Evolutionary conservation across 2,329 filamentous ascomycete genomes (phyloP).

Genomic region (Sphaceloma murrayae): DNA sequence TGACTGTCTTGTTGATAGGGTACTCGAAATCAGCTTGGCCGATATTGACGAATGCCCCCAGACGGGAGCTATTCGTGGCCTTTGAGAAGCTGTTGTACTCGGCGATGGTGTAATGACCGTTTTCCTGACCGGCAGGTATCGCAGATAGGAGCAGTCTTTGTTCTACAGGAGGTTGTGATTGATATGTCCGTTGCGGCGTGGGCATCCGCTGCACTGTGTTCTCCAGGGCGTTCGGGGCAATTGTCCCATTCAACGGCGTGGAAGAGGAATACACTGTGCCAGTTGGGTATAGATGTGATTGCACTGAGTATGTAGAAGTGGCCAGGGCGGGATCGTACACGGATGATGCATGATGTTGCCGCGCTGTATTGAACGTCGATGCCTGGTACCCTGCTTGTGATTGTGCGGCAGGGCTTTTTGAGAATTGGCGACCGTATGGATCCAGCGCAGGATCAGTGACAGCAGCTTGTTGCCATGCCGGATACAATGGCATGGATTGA

Average conservation of each 20-base stretch:
- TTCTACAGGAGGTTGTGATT: constrained; percentile 20
- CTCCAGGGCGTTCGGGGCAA: constrained; percentile 13
- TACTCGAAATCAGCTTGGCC: constrained; percentile 35
- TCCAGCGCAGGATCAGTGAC: constrained; percentile 17
- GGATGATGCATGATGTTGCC: constrained; percentile 14
- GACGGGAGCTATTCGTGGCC: constrained; percentile 35
- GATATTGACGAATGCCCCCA: constrained; percentile 38
- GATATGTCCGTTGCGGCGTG: not conserved
- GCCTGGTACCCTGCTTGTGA: constrained; percentile 18
- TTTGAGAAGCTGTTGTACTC: constrained; percentile 34
- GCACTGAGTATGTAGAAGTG: constrained; percentile 15
- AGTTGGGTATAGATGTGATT: constrained; percentile 16
- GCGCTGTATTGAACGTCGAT: constrained; percentile 20
- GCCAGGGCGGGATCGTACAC: constrained; percentile 18
- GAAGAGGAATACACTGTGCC: constrained; percentile 11
- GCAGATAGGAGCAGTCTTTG: constrained; percentile 23
- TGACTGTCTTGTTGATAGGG: constrained; percentile 31
- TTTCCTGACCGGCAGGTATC: constrained; percentile 24
- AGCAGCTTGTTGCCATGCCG: constrained; percentile 19
- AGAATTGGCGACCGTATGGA: constrained; percentile 22
- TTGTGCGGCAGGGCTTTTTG: constrained; percentile 20
- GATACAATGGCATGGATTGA: constrained; percentile 19
- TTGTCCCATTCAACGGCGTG: constrained; percentile 21
- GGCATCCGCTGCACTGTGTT: constrained; percentile 15
- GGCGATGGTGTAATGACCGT: constrained; percentile 35